A percentile compares a stretch with the other conserved stretches of the same genome.
Evolutionary conservation across 345 rosid genomes (phyloP).

Genomic region (Citropsis articulata): DNA sequence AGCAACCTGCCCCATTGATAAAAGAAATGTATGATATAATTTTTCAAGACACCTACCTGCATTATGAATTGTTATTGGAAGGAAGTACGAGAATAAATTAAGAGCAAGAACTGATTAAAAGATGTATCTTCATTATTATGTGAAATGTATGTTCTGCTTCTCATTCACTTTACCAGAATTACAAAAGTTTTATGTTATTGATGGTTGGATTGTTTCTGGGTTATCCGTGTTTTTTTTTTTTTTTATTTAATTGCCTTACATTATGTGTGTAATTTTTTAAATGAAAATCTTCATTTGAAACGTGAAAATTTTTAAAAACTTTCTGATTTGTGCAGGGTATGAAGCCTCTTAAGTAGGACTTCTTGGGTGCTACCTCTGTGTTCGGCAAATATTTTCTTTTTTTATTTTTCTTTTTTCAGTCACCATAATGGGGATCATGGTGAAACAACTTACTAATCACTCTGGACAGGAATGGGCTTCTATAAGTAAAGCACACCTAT

Average conservation of each 20-base stretch:
- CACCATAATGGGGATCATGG: not conserved
- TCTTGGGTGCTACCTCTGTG: not conserved
- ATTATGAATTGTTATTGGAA: not conserved
- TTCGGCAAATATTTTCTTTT: not conserved
- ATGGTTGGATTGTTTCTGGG: not conserved
- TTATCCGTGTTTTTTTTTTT: not conserved
- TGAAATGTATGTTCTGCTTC: not conserved
- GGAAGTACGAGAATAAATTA: not conserved
- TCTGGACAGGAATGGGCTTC: not conserved
- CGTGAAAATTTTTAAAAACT: not conserved
- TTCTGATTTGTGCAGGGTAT: constrained; percentile 49
- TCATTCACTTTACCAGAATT: not conserved
- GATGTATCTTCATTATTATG: not conserved
- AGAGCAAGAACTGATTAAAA: not conserved
- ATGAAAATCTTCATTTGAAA: not conserved
- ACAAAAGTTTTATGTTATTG: not conserved
- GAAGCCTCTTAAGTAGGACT: constrained; percentile 72
- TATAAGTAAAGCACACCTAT: not conserved
- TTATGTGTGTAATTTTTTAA: not conserved
- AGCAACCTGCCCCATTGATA: not conserved
- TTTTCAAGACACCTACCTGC: not conserved
- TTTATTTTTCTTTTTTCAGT: not conserved
- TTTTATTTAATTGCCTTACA: not conserved
- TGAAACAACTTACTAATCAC: not conserved
- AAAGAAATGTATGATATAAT: not conserved